Percentiles rank a stretch among this genome's conserved stretches.
phyloP scores from a whole-genome alignment of 371 early-diverging fungal species.

The Batrachochytrium dendrobatidis region DNA sequence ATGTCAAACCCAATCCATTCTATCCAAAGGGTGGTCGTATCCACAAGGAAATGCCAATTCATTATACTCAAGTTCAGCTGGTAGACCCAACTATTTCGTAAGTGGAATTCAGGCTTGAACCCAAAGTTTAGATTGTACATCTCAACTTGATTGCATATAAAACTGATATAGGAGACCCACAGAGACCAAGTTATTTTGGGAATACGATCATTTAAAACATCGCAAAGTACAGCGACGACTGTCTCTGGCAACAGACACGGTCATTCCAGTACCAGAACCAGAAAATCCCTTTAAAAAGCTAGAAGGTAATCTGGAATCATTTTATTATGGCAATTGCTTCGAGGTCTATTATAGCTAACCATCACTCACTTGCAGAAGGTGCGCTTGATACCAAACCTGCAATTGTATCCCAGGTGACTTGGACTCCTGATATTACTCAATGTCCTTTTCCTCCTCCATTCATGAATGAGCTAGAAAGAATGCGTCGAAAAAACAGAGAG shows the following conservation, averaged over 20 bases:
- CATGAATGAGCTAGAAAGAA: conserved; percentile 30
- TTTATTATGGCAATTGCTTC: background rate
- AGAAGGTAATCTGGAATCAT: background rate
- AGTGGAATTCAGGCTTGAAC: background rate
- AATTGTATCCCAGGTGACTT: conserved; percentile 16
- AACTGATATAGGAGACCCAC: conserved; percentile 6
- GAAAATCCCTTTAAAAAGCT: conserved; percentile 13
- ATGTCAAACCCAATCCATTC: conserved; percentile 37
- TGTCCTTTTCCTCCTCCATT: conserved; percentile 29
- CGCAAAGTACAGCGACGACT: conserved; percentile 11
- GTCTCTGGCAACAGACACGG: conserved; percentile 3
- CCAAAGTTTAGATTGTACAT: background rate
- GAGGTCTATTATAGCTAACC: background rate
- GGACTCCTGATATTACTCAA: conserved; percentile 9
- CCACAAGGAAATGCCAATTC: conserved; percentile 57
- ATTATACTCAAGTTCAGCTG: conserved; percentile 54
- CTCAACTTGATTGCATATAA: background rate
- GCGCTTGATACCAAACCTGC: conserved; percentile 18
- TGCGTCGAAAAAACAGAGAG: conserved; percentile 25
- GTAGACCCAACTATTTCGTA: conserved; percentile 55
- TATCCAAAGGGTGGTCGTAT: conserved; percentile 39
- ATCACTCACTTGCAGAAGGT: conserved; percentile 15
- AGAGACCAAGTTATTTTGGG: conserved; percentile 7
- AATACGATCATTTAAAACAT: conserved; percentile 7
- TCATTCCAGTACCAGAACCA: conserved; percentile 19